These are phyloP conservation scores for Penicillium hesseltinei DNA, from an alignment of 2,329 filamentous ascomycete genomes.

Conservation along the genomic window DNA sequence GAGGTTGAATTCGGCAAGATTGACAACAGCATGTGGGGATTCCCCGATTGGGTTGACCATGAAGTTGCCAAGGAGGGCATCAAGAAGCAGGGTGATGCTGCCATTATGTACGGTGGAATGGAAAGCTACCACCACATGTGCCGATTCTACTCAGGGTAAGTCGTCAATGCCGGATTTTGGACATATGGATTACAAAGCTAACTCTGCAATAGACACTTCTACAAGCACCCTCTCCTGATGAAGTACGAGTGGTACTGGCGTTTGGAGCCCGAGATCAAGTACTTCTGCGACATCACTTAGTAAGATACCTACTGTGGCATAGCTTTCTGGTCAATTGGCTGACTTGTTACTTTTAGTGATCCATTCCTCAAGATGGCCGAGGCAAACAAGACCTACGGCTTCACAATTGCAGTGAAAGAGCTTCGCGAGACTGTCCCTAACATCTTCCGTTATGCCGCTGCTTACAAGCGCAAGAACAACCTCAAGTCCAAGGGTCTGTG, in stretches of 20 bases:
- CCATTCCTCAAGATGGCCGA: slow-evolving; percentile 95
- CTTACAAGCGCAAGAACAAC: slow-evolving; percentile 91
- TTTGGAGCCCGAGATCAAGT: slow-evolving; percentile 97
- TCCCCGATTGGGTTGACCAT: slow-evolving; percentile 91
- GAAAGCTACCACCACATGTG: slow-evolving; percentile 99
- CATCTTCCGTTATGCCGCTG: slow-evolving; percentile 97
- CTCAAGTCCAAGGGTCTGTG: slow-evolving; percentile 87
- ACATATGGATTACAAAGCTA: slow-evolving; percentile 4
- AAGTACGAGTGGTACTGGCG: slow-evolving; percentile 99
- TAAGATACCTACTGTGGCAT: slow-evolving; percentile 46
- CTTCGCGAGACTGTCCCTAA: slow-evolving; percentile 96
- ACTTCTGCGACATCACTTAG: slow-evolving; percentile 99
- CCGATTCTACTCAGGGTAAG: slow-evolving; percentile 94
- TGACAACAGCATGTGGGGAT: slow-evolving; percentile 88
- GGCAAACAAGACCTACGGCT: slow-evolving; percentile 95
- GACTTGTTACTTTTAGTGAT: slow-evolving; percentile 57
- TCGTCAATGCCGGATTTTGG: slow-evolving; percentile 9
- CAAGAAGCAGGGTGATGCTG: slow-evolving; percentile 90
- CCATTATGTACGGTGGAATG: slow-evolving; percentile 99
- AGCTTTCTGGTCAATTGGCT: background rate
- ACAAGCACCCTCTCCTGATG: slow-evolving; percentile 87
- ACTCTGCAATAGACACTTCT: slow-evolving; percentile 70
- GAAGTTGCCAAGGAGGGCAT: slow-evolving; percentile 95
- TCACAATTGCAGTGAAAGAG: slow-evolving; percentile 98
- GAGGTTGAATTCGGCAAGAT: slow-evolving; percentile 93